A percentile compares a stretch with the other conserved stretches of the same genome.
Evolutionary conservation across 257 asterid species (phyloP).

Genomic region (Solanum lignicaule): DNA sequence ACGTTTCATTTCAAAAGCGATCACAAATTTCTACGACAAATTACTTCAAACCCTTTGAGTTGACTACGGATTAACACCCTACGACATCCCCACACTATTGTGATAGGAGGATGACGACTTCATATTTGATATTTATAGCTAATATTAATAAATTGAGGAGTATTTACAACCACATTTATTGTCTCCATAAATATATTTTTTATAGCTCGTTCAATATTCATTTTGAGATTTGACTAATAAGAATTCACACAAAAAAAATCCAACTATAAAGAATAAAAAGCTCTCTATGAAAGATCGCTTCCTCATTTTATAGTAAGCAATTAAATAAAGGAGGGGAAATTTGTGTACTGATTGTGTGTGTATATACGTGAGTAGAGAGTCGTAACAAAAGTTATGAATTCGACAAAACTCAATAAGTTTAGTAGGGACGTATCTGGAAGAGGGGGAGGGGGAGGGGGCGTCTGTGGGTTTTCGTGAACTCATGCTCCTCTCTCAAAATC

Average conservation of each 20-base stretch:
- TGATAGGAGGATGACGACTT: neutral
- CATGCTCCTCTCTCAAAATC: neutral
- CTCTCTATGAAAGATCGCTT: neutral
- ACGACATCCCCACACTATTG: neutral
- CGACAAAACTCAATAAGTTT: neutral
- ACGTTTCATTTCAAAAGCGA: neutral
- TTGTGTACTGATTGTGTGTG: neutral
- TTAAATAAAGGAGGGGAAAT: accelerated
- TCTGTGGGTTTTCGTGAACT: no score
- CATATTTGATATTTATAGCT: neutral
- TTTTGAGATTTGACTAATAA: neutral
- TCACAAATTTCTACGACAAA: neutral
- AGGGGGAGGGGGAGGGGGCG: no score
- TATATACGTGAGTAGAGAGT: neutral
- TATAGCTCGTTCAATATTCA: neutral
- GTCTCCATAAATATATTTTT: neutral
- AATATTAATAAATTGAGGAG: neutral
- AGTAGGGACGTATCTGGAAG: no score
- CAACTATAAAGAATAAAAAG: neutral
- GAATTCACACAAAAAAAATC: neutral
- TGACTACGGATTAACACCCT: neutral
- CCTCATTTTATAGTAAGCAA: neutral
- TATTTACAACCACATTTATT: neutral
- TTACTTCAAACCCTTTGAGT: neutral
- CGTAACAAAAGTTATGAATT: neutral